A percentile compares a stretch with the other conserved stretches of the same genome.
Conservation (phyloP, 225 moss, liverwort and hornwort genomes). For the Antitrichia curtipendula region DNA sequence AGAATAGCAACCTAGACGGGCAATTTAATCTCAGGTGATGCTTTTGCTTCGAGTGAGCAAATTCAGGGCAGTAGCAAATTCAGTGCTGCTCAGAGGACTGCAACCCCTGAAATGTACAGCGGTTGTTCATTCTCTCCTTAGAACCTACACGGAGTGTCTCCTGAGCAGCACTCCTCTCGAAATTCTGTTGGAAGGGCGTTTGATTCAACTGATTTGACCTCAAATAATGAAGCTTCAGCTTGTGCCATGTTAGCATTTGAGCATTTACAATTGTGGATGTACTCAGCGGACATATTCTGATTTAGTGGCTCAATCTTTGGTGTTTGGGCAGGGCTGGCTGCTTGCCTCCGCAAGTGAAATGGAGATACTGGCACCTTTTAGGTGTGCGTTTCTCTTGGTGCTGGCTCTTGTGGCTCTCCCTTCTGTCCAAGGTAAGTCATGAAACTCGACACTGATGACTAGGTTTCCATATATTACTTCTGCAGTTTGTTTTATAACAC, state of each 20-base stretch:
- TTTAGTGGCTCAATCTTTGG: neutral
- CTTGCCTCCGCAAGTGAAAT: neutral
- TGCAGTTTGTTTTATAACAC: neutral
- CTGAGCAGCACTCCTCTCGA: neutral
- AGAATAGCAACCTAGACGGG: neutral
- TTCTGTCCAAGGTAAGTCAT: slow-evolving; percentile 11
- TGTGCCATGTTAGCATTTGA: neutral
- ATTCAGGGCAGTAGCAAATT: neutral
- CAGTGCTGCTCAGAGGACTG: neutral
- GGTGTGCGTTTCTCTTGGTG: slow-evolving; percentile 19
- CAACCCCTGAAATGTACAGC: neutral
- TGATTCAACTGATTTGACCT: neutral
- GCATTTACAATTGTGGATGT: neutral
- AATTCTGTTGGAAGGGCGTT: neutral
- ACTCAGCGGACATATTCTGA: neutral
- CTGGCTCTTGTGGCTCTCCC: slow-evolving; percentile 19
- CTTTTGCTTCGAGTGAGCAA: neutral
- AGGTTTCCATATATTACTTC: neutral
- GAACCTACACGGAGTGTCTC: neutral
- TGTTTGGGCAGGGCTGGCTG: slow-evolving; percentile 7
- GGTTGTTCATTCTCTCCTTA: neutral
- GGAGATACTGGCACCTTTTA: slow-evolving; percentile 18
- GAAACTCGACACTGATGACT: neutral
- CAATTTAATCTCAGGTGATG: neutral
- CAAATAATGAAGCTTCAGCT: neutral